Conservation (phyloP, 2,329 filamentous ascomycete species). For the Talaromyces rugulosus region DNA sequence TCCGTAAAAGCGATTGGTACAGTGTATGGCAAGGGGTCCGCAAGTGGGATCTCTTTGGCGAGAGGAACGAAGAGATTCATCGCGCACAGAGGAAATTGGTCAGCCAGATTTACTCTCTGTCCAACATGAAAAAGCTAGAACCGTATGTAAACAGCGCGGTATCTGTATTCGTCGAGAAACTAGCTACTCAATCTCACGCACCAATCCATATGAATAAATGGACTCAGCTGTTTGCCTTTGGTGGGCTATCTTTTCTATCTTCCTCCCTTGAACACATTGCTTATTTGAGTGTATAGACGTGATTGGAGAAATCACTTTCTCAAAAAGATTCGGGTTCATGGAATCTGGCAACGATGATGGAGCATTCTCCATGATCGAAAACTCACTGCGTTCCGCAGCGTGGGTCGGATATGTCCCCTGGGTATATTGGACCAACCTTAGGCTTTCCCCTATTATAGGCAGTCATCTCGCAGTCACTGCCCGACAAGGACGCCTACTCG, state of each 20-base stretch:
- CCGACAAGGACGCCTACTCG: constrained; percentile 29
- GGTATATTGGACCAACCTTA: constrained; percentile 32
- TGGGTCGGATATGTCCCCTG: constrained; percentile 39
- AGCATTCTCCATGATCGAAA: constrained; percentile 30
- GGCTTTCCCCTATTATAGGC: constrained; percentile 31
- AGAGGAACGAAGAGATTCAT: constrained; percentile 34
- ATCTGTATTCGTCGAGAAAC: constrained; percentile 28
- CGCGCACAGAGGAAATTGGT: constrained; percentile 28
- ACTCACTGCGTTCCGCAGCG: constrained; percentile 26
- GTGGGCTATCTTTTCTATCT: background rate
- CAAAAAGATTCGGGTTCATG: constrained; percentile 34
- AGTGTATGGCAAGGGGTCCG: constrained; percentile 35
- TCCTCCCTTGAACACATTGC: constrained; percentile 19
- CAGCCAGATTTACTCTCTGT: constrained; percentile 33
- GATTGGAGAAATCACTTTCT: constrained; percentile 40
- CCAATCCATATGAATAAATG: constrained; percentile 4
- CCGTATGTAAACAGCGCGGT: constrained; percentile 36
- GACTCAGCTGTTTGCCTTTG: constrained; percentile 9
- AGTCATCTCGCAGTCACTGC: constrained; percentile 31
- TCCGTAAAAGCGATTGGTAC: constrained; percentile 41
- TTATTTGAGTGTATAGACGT: constrained; percentile 26
- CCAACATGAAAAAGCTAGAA: constrained; percentile 35
- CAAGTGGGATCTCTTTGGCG: constrained; percentile 38
- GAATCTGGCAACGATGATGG: constrained; percentile 30
- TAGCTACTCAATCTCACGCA: constrained; percentile 20